Evolutionary conservation across 768 basidiomycete species (phyloP).

Genomic region (Punctularia strigosozonata): DNA sequence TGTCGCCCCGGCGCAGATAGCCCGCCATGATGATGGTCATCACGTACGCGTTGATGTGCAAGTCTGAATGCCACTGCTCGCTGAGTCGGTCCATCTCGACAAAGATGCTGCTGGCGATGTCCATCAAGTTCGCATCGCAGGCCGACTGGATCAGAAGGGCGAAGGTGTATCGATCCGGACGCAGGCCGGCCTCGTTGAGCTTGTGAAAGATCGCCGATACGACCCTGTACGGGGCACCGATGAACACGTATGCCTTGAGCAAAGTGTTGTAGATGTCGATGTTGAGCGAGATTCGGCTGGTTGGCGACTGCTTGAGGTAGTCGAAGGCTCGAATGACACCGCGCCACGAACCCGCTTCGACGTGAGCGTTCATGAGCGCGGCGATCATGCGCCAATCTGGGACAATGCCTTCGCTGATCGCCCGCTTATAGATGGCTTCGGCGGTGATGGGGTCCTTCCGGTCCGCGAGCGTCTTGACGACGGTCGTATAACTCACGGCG

Average conservation of each 20-base stretch:
- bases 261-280: conserved; percentile 67
- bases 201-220: conserved; percentile 52
- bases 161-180: conserved; percentile 56
- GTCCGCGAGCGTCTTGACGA: conserved; percentile 55
- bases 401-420: conserved; percentile 44
- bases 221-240: conserved; percentile 62
- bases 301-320: conserved; percentile 30
- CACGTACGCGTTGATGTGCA: conserved; percentile 42
- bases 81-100: conserved; percentile 48
- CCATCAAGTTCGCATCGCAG: conserved; percentile 58
- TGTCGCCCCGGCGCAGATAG: conserved; percentile 46
- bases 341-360: conserved; percentile 69
- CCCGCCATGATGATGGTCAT: conserved; percentile 70
- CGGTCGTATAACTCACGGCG: conserved; percentile 45
- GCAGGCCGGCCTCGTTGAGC: conserved; percentile 34
- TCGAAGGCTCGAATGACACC: conserved; percentile 64
- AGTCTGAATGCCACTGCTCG: conserved; percentile 21
- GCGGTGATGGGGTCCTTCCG: conserved; percentile 53
- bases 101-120: conserved; percentile 54
- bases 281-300: conserved; percentile 28
- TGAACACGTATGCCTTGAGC: conserved; percentile 72
- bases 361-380: conserved; percentile 72
- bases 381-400: conserved; percentile 59
- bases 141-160: conserved; percentile 71
- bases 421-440: conserved; percentile 53